These are phyloP conservation scores for Suillus discolor DNA, from an alignment of 768 basidiomycete species.

Conservation along the genomic window DNA sequence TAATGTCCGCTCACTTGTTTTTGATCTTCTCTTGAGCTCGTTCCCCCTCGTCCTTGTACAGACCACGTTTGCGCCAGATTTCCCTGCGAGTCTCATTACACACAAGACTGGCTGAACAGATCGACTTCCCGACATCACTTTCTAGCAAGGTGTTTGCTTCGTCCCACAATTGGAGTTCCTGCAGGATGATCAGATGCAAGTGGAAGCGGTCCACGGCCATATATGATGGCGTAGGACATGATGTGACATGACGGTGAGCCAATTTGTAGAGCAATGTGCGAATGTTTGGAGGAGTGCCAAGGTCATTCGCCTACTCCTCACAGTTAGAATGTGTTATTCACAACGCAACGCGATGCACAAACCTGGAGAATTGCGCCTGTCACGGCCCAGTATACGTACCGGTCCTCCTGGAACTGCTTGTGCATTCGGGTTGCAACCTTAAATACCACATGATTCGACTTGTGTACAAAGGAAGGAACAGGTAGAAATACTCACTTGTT, in stretches of 20 bases:
- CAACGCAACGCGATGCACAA: conserved; percentile 7
- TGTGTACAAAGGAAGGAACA: conserved; percentile 9
- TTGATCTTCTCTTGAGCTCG: conserved; percentile 59
- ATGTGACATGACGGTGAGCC: conserved; percentile 71
- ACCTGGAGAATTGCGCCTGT: conserved; percentile 84
- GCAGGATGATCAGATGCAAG: conserved; percentile 71
- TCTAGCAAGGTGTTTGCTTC: conserved; percentile 72
- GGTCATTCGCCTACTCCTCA: conserved; percentile 65
- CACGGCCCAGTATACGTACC: conserved; percentile 83
- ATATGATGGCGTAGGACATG: conserved; percentile 64
- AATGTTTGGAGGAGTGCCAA: conserved; percentile 60
- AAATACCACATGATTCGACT: conserved; percentile 3
- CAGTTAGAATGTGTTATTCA: neutral
- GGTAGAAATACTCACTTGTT: conserved; percentile 54
- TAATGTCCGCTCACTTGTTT: conserved; percentile 48
- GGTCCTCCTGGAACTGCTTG: conserved; percentile 81
- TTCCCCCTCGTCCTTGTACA: conserved; percentile 61
- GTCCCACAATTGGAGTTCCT: conserved; percentile 65
- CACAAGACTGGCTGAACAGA: conserved; percentile 70
- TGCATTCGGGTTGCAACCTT: conserved; percentile 81
- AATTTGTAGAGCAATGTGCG: conserved; percentile 72
- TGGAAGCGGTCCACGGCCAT: conserved; percentile 75
- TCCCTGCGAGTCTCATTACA: conserved; percentile 78
- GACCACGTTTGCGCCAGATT: conserved; percentile 61
- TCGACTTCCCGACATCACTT: conserved; percentile 64